phyloP scores from a whole-genome alignment of 2,329 filamentous ascomycete genomes.

The Claviceps capensis region DNA sequence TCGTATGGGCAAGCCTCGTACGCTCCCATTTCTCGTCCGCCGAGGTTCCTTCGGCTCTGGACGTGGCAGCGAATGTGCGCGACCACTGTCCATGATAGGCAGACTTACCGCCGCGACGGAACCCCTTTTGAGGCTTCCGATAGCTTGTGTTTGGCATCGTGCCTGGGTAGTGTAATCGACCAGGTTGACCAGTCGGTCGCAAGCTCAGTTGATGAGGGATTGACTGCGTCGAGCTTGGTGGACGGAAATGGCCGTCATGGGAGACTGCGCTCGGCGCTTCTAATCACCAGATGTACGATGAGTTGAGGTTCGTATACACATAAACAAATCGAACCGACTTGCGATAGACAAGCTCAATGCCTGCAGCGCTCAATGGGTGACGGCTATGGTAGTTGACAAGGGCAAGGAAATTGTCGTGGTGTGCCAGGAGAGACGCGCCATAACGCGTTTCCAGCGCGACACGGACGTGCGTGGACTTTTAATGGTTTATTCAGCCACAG shows the following conservation, averaged over 20 bases:
- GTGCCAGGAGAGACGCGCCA: constrained; percentile 18
- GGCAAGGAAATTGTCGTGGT: not conserved
- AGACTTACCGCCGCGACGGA: constrained; percentile 53
- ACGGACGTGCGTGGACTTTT: constrained; percentile 14
- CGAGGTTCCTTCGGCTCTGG: constrained; percentile 72
- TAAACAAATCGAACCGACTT: not conserved
- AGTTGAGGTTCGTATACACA: not conserved
- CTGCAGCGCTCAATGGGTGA: not conserved
- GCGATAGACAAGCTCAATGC: not conserved
- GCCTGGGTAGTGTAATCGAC: not conserved
- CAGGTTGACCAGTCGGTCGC: not conserved
- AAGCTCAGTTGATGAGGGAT: constrained; percentile 9
- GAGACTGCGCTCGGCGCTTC: constrained; percentile 1
- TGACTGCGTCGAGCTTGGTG: constrained; percentile 8
- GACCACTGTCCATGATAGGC: constrained; percentile 56
- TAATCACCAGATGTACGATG: not conserved
- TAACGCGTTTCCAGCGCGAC: constrained; percentile 17
- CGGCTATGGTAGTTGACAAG: not conserved
- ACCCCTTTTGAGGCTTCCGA: constrained; percentile 49
- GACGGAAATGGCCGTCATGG: constrained; percentile 9
- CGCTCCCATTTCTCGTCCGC: constrained; percentile 88
- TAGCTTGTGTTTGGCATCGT: constrained; percentile 46
- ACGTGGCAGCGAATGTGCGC: constrained; percentile 69
- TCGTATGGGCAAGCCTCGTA: constrained; percentile 66
- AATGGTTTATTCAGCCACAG: constrained; percentile 15